Evolutionary conservation across 371 early-diverging fungal genomes (phyloP).

Genomic region (Blakeslea trispora): DNA sequence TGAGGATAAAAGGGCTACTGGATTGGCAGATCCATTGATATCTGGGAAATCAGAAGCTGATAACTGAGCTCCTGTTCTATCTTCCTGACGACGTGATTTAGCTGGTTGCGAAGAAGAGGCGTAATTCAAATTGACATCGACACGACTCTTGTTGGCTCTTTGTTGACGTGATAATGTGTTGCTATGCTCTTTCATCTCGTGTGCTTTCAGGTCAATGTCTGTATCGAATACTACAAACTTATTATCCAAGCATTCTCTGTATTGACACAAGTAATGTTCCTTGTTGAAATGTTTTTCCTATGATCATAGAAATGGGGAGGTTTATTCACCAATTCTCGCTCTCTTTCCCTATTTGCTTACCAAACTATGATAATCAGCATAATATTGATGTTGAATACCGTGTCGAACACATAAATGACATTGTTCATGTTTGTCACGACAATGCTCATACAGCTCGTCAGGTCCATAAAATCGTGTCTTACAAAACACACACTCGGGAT

Average conservation of each 20-base stretch:
- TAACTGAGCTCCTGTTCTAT: not conserved
- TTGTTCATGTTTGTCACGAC: slow-evolving; percentile 90
- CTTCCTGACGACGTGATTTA: not conserved
- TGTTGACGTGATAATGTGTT: slow-evolving; percentile 34
- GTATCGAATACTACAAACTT: slow-evolving; percentile 95
- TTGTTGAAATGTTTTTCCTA: slow-evolving; percentile 83
- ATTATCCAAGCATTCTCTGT: slow-evolving; percentile 83
- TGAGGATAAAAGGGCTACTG: slow-evolving; percentile 7
- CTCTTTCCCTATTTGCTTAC: slow-evolving; percentile 58
- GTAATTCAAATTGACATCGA: slow-evolving; percentile 59
- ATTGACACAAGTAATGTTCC: slow-evolving; percentile 82
- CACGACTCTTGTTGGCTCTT: slow-evolving; percentile 39
- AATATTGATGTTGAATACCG: slow-evolving; percentile 83
- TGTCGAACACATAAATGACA: slow-evolving; percentile 84
- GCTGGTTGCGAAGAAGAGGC: slow-evolving; percentile 10
- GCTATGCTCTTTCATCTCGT: slow-evolving; percentile 61
- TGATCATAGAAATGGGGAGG: too few species aligned
- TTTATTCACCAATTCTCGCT: too few species aligned
- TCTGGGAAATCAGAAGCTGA: slow-evolving; percentile 36
- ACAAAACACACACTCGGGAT: slow-evolving; percentile 94
- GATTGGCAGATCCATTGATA: slow-evolving; percentile 20
- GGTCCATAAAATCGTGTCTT: slow-evolving; percentile 77
- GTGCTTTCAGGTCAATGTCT: slow-evolving; percentile 90
- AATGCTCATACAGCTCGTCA: slow-evolving; percentile 93
- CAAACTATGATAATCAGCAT: slow-evolving; percentile 77